These are phyloP conservation scores for Trichaptum fuscoviolaceum DNA, from an alignment of 768 basidiomycete species.

Conservation along the genomic window DNA sequence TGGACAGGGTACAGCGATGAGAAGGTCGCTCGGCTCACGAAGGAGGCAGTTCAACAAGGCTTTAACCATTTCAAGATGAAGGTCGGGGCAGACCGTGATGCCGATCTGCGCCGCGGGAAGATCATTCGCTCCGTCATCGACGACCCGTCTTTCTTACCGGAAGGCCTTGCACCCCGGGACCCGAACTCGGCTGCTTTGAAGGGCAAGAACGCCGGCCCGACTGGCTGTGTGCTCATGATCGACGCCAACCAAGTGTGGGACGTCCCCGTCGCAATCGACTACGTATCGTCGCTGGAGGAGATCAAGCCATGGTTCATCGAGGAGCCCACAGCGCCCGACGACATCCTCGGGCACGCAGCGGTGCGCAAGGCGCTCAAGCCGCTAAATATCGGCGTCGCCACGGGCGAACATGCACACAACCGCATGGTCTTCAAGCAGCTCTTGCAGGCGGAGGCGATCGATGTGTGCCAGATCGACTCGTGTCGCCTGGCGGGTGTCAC, in stretches of 20 bases:
- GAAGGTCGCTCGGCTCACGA: constrained; percentile 81
- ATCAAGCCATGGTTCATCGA: constrained; percentile 93
- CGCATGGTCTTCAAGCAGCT: constrained; percentile 95
- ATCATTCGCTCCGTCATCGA: constrained; percentile 95
- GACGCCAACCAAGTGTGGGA: constrained; percentile 98
- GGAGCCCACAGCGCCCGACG: constrained; percentile 90
- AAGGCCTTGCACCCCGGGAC: constrained; percentile 50
- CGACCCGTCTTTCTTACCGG: constrained; percentile 76
- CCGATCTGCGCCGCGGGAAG: constrained; percentile 81
- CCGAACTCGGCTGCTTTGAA: constrained; percentile 55
- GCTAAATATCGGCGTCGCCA: constrained; percentile 83
- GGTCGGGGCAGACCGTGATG: constrained; percentile 78
- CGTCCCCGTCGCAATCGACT: constrained; percentile 87
- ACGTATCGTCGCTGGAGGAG: constrained; percentile 71
- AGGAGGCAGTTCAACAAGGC: constrained; percentile 76
- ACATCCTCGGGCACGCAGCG: constrained; percentile 79
- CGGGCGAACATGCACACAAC: constrained; percentile 94
- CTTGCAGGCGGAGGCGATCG: constrained; percentile 85
- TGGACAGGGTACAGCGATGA: constrained; percentile 82
- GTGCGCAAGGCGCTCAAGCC: constrained; percentile 75
- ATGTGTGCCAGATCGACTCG: constrained; percentile 93
- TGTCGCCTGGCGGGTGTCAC: constrained; percentile 92
- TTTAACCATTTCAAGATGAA: constrained; percentile 99
- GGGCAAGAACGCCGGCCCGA: constrained; percentile 93
- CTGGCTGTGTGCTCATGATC: constrained; percentile 93